Conservation (phyloP, 1,139 yeast genomes). For the Yamadazyma dushanensis region DNA sequence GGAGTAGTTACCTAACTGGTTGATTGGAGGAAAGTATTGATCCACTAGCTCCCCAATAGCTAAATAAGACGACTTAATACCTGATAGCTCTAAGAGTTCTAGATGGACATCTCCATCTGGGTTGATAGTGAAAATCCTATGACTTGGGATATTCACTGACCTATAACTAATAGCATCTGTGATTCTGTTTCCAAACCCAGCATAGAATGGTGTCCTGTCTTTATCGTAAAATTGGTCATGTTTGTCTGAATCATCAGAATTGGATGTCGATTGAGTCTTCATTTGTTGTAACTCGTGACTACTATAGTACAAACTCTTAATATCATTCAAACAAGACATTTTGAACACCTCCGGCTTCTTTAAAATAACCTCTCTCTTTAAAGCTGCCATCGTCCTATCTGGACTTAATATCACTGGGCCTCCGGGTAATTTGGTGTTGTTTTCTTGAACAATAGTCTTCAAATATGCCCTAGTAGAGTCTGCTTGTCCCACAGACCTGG, state of each 20-base stretch:
- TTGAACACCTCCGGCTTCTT: constrained; percentile 97
- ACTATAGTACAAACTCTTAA: constrained; percentile 60
- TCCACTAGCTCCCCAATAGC: constrained; percentile 93
- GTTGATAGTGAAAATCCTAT: constrained; percentile 92
- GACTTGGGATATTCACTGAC: constrained; percentile 91
- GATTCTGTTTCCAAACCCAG: constrained; percentile 96
- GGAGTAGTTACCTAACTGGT: constrained; percentile 34
- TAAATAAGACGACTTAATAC: constrained; percentile 84
- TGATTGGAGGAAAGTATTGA: constrained; percentile 93
- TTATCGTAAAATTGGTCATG: constrained; percentile 22
- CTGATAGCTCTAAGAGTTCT: constrained; percentile 94
- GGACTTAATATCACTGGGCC: constrained; percentile 98
- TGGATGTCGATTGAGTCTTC: constrained; percentile 1
- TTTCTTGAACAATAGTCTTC: constrained; percentile 71
- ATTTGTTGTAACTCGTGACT: not conserved
- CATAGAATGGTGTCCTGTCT: constrained; percentile 78
- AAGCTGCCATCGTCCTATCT: constrained; percentile 95
- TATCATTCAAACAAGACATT: constrained; percentile 93
- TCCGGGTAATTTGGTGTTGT: constrained; percentile 67
- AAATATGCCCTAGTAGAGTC: constrained; percentile 88
- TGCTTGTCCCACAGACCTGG: constrained; percentile 94
- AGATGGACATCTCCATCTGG: constrained; percentile 97
- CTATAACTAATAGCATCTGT: constrained; percentile 97
- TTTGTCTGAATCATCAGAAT: constrained; percentile 1
- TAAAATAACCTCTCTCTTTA: constrained; percentile 85